These are phyloP conservation scores for Amanita fuliginea DNA, from an alignment of 768 basidiomycete genomes.

Conservation along the genomic window DNA sequence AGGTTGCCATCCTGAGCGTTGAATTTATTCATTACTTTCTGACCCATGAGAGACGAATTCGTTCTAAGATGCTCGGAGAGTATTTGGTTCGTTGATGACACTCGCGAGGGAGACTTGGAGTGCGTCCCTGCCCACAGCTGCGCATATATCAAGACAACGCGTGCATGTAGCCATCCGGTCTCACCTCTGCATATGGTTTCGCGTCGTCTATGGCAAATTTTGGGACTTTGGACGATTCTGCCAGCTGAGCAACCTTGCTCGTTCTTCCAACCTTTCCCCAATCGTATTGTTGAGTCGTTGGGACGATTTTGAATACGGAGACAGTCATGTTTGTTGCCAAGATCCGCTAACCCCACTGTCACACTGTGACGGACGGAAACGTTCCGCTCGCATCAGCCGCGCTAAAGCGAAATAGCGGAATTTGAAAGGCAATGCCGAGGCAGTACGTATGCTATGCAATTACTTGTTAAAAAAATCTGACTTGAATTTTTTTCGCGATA, in stretches of 20 bases:
- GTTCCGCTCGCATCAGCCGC: no score
- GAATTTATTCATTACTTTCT: conserved; percentile 42
- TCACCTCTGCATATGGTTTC: conserved; percentile 88
- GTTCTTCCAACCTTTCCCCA: conserved; percentile 83
- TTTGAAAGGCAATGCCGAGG: no score
- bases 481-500: no score
- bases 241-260: conserved; percentile 86
- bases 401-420: no score
- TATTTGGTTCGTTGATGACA: conserved; percentile 23
- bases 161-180: conserved; percentile 11
- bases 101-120: conserved; percentile 43
- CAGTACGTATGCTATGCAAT: no score
- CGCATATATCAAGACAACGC: conserved; percentile 6
- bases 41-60: conserved; percentile 62
- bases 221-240: conserved; percentile 44
- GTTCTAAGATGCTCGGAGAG: conserved; percentile 53
- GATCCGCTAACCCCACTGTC: no score
- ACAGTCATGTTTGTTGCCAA: background rate
- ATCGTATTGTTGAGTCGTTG: conserved; percentile 85
- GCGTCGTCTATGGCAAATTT: conserved; percentile 59
- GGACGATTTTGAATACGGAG: conserved; percentile 65
- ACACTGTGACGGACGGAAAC: no score
- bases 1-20: conserved; percentile 53
- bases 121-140: conserved; percentile 99
- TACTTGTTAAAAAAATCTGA: no score